Evolutionary conservation across 306 rosid genomes (phyloP).

Genomic region (Benincasa hispida): DNA sequence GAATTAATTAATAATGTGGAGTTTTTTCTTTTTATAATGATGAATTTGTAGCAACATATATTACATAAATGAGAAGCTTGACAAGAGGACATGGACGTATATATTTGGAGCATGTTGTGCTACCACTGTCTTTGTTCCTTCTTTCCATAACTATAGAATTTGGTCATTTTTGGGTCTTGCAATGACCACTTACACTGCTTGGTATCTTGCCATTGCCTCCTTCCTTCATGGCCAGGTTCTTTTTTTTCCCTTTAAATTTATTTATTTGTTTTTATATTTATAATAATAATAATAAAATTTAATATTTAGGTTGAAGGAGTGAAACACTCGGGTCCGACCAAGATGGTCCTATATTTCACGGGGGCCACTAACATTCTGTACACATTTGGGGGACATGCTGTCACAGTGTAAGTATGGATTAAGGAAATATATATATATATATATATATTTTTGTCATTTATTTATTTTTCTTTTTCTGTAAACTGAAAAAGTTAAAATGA

Average conservation of each 20-base stretch:
- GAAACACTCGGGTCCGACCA: constrained; percentile 86
- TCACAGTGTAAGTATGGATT: constrained; percentile 74
- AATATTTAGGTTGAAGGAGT: constrained; percentile 62
- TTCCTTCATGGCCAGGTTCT: constrained; percentile 88
- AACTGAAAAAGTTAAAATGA: neutral
- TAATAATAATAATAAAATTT: too few species aligned
- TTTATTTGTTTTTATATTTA: too few species aligned
- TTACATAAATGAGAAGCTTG: constrained; percentile 88
- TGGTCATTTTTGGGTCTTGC: constrained; percentile 92
- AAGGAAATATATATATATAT: neutral
- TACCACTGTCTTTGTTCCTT: constrained; percentile 92
- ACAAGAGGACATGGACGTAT: constrained; percentile 98
- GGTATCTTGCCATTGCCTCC: constrained; percentile 87
- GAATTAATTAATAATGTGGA: too few species aligned
- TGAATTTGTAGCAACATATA: constrained; percentile 61
- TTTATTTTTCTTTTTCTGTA: too few species aligned
- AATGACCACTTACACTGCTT: constrained; percentile 99
- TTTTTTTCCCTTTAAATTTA: too few species aligned
- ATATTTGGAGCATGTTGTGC: constrained; percentile 99
- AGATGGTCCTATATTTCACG: constrained; percentile 79
- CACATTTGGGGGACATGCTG: constrained; percentile 99
- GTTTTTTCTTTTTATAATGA: too few species aligned
- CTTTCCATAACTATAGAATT: constrained; percentile 88
- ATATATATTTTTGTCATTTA: neutral
- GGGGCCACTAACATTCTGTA: constrained; percentile 99